Conservation (phyloP, 352 stramenopile genomes). For the Globisporangium solare region DNA sequence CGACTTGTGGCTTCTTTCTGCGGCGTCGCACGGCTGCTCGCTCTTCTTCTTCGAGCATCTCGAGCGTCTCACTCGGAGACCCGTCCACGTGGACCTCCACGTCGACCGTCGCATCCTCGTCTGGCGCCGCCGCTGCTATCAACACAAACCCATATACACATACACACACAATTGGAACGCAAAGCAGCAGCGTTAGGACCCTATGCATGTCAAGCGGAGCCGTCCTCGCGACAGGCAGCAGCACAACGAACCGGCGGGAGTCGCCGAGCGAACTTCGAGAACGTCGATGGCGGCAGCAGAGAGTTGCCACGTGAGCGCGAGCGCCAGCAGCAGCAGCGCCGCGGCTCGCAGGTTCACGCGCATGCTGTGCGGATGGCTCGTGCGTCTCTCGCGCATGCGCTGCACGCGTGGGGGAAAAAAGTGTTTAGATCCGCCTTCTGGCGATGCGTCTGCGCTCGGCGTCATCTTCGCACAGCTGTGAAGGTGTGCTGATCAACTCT, state of each 20-base stretch:
- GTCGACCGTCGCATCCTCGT: neutral
- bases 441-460: too few relatives aligned
- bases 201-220: too few relatives aligned
- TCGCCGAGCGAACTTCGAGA: neutral
- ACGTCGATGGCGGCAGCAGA: neutral
- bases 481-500: too few relatives aligned
- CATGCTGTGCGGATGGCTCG: neutral
- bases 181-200: neutral
- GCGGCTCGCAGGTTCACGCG: neutral
- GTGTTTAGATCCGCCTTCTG: too few relatives aligned
- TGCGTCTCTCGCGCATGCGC: neutral
- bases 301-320: neutral
- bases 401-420: too few relatives aligned
- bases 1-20: constrained; percentile 13
- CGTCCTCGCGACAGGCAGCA: neutral
- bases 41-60: constrained; percentile 20
- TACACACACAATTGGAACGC: too few relatives aligned
- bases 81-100: constrained; percentile 8
- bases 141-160: neutral
- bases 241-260: neutral
- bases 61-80: constrained; percentile 10
- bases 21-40: constrained; percentile 4
- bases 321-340: neutral
- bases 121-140: too few relatives aligned
- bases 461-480: too few relatives aligned